Evolutionary conservation across 2,329 filamentous ascomycete genomes (phyloP), one percentile per base, ranked within the genome.

Genomic region (Ilyonectria robusta): DNA sequence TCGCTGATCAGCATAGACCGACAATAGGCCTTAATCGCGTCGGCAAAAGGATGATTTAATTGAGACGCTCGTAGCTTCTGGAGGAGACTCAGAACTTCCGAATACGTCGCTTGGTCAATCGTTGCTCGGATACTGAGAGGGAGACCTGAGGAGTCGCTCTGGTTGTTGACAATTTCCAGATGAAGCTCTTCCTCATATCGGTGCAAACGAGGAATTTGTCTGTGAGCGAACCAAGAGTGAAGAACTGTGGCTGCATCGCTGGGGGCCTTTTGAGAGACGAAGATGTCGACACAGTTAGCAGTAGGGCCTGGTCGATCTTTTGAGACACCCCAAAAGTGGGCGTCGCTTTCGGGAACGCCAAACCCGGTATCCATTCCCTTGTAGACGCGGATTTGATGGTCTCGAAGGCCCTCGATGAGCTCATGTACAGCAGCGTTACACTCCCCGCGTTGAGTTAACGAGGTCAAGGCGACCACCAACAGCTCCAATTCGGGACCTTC

Each of bases 331-430:
- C 66, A 68, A 37, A 68, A 68, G 40, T 59, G 59, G 23, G 60
- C 63, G 19, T 68, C 66, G 15, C 54, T 61, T 11, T 59, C 63
- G 8, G 63, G 59, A 17, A 66, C 55, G n/a, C 29, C 29, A 48
- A 68, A 68, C 2, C 66, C 66, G 2, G 66, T 68, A n/a, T 68
- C 64, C 26, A 68, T 53, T 42, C 66, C 63, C 37, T 68, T 68
- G 63, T 63, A 66, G 31, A 68, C 31, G 4, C 66, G 63, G 7
- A 68, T 33, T 8, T 66, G 54, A 40, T 33, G 59, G 37, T 57
- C 33, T 11, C 46, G 35, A 2, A 65, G 26, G n/a, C 42, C 63
- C 19, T 51, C 57, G 26, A 65, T 31, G 26, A 65, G 63, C 1
- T 61, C 44, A n/a, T 65, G 57, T 4, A 61, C 51, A 0, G 46